phyloP scores from a whole-genome alignment of 2,329 filamentous ascomycete genomes.

The Paraconiothyrium brasiliense region DNA sequence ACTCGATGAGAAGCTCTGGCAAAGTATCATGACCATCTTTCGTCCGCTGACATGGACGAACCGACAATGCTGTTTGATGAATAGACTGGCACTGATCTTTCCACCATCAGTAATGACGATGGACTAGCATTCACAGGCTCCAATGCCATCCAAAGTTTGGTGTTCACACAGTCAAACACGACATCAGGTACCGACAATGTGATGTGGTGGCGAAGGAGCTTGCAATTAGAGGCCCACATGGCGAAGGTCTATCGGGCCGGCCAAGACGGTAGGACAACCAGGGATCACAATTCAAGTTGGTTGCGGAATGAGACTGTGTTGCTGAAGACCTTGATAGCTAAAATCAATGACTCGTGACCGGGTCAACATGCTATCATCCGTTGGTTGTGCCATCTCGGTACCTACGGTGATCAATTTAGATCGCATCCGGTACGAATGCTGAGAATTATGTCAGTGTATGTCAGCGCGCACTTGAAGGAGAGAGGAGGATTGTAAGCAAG shows the following conservation, averaged over 20 bases:
- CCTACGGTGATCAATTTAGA: background rate
- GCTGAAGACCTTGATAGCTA: background rate
- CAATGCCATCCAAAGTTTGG: background rate
- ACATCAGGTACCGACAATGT: background rate
- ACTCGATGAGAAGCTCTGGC: constrained; percentile 70
- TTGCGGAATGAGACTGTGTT: background rate
- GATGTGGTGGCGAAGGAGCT: background rate
- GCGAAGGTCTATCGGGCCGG: background rate
- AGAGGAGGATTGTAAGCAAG: background rate
- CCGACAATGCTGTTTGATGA: constrained; percentile 74
- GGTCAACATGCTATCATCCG: background rate
- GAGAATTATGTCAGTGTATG: background rate
- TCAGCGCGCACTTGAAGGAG: background rate
- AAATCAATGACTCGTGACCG: background rate
- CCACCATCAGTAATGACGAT: constrained; percentile 52
- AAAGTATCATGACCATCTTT: constrained; percentile 65
- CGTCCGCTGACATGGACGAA: constrained; percentile 61
- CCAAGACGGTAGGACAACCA: background rate
- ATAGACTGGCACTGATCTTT: constrained; percentile 73
- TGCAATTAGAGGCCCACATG: background rate
- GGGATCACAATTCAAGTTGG: background rate
- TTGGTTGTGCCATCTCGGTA: background rate
- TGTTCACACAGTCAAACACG: background rate
- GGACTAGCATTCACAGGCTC: constrained; percentile 35
- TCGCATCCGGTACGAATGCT: background rate